These are phyloP conservation scores for Ephemerocybe angulata DNA, from an alignment of 768 basidiomycete genomes.

Conservation along the genomic window DNA sequence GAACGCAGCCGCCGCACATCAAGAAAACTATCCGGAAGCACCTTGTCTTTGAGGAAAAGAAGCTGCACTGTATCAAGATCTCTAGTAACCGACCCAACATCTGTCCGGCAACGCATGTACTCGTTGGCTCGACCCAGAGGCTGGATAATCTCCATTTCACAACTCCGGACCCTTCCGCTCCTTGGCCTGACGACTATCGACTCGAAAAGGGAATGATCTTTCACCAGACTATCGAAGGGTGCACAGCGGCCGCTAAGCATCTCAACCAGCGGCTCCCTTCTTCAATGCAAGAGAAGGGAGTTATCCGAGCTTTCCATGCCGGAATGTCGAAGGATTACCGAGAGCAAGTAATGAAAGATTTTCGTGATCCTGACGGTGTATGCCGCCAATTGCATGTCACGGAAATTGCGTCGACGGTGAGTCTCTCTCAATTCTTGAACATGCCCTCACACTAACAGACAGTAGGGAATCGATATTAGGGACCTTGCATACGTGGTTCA, in stretches of 20 bases:
- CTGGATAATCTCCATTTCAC: background rate
- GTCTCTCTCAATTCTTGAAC: background rate
- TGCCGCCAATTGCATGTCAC: constrained; percentile 16
- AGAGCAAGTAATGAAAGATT: constrained; percentile 15
- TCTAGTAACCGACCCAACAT: background rate
- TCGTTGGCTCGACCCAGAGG: background rate
- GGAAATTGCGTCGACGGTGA: constrained; percentile 8
- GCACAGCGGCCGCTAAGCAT: background rate
- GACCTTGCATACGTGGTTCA: background rate
- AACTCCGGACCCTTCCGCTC: background rate
- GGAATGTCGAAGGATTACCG: constrained; percentile 27
- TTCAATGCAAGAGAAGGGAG: constrained; percentile 3
- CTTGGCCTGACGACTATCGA: background rate
- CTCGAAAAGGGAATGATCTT: background rate
- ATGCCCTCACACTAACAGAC: background rate
- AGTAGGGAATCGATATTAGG: background rate
- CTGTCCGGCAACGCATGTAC: background rate
- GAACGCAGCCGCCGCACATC: constrained; percentile 4
- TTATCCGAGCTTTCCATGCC: constrained; percentile 24
- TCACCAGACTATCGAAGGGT: background rate
- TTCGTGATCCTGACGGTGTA: constrained; percentile 6
- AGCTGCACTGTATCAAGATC: background rate
- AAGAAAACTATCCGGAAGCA: background rate
- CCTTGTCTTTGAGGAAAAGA: background rate
- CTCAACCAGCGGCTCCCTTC: constrained; percentile 12